Evolutionary conservation across 2,329 filamentous ascomycete species (phyloP).

Genomic region (Penicillium aurantiogriseum): DNA sequence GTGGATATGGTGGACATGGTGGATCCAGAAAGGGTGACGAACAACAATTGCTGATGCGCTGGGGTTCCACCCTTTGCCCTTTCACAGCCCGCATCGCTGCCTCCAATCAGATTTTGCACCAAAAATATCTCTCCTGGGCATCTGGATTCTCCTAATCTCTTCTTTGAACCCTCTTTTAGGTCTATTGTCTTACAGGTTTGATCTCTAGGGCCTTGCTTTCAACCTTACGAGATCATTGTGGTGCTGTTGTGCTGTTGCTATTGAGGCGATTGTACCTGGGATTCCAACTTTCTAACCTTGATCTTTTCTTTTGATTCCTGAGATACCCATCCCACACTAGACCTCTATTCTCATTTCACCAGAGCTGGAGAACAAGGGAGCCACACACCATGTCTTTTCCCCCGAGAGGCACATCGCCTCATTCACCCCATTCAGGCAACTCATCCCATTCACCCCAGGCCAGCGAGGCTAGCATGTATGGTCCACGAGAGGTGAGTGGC

Average conservation of each 20-base stretch:
- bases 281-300: not conserved
- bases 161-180: not conserved
- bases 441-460: conserved; percentile 20
- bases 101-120: conserved; percentile 25
- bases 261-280: not conserved
- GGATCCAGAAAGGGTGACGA: conserved; percentile 17
- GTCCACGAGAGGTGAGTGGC: conserved; percentile 16
- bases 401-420: conserved; percentile 20
- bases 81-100: conserved; percentile 13
- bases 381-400: conserved; percentile 19
- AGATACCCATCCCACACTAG: not conserved
- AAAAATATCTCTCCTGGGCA: conserved; percentile 26
- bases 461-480: conserved; percentile 20
- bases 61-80: conserved; percentile 14
- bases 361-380: conserved; percentile 1
- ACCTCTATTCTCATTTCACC: not conserved
- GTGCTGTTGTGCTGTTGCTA: not conserved
- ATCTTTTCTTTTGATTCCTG: not conserved
- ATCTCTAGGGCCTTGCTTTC: not conserved
- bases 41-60: conserved; percentile 15
- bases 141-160: conserved; percentile 4
- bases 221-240: not conserved
- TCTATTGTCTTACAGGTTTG: not conserved
- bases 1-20: conserved; percentile 1
- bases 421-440: conserved; percentile 18